A percentile compares a stretch with the other conserved stretches of the same genome.
Conservation (phyloP, 495 filamentous ascomycete species). For the Rostrohypoxylon terebratum region DNA sequence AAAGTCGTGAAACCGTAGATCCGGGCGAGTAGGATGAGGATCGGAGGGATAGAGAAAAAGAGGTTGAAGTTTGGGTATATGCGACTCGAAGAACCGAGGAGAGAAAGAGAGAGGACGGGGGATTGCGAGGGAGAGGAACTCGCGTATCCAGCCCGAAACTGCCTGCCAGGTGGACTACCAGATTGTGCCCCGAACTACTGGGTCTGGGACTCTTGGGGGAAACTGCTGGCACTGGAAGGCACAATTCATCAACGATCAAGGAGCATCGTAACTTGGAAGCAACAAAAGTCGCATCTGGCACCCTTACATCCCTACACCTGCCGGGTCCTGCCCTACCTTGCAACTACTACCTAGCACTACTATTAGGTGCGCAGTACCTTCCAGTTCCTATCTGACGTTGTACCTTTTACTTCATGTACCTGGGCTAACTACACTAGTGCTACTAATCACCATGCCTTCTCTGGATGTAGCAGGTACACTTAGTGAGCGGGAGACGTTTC, state of each 20-base stretch:
- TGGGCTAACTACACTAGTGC: slow-evolving; percentile 9
- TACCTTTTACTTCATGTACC: slow-evolving; percentile 36
- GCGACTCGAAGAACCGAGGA: slow-evolving; percentile 30
- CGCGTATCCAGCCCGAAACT: slow-evolving; percentile 12
- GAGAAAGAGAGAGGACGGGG: slow-evolving; percentile 21
- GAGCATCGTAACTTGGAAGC: slow-evolving; percentile 4
- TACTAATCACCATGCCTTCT: slow-evolving; percentile 16
- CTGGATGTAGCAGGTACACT: slow-evolving; percentile 32
- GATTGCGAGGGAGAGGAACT: slow-evolving; percentile 1
- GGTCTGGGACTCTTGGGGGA: slow-evolving; percentile 9
- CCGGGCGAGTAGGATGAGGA: slow-evolving; percentile 26
- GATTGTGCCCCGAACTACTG: slow-evolving; percentile 40
- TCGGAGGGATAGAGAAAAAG: slow-evolving; percentile 18
- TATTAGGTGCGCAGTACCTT: background rate
- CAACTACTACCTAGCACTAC: background rate
- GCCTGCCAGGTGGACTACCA: slow-evolving; percentile 29
- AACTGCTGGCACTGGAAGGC: slow-evolving; percentile 1
- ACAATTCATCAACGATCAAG: slow-evolving; percentile 7
- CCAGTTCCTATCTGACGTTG: slow-evolving; percentile 11
- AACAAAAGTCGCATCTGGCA: background rate
- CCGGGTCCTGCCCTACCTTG: slow-evolving; percentile 25
- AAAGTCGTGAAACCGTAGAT: slow-evolving; percentile 44
- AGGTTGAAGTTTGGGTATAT: slow-evolving; percentile 39
- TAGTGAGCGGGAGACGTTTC: slow-evolving; percentile 1
- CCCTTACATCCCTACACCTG: slow-evolving; percentile 14